phyloP scores from a whole-genome alignment of 352 stramenopile species.

The Phytophthora ramorum region DNA sequence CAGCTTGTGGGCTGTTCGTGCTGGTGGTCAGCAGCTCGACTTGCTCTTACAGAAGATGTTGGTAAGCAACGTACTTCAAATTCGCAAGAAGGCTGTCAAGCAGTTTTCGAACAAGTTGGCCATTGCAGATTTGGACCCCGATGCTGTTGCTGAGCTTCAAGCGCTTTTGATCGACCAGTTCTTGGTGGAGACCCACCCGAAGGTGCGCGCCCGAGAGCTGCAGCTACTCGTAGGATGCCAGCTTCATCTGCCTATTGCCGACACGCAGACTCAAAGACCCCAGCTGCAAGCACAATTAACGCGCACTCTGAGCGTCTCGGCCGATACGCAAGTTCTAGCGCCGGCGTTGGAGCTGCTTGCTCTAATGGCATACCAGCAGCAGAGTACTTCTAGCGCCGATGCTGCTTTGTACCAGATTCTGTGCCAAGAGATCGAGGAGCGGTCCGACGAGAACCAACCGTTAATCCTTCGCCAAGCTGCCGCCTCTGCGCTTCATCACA shows the following conservation, averaged over 20 bases:
- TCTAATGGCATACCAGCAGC: constrained; percentile 37
- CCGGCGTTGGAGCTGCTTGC: constrained; percentile 71
- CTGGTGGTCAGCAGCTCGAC: constrained; percentile 12
- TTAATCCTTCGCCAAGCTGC: constrained; percentile 66
- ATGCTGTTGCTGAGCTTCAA: constrained; percentile 38
- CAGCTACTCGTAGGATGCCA: constrained; percentile 57
- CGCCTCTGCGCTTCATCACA: constrained; percentile 58
- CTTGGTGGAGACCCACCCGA: constrained; percentile 71
- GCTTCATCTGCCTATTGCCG: constrained; percentile 19
- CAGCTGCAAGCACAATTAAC: constrained; percentile 34
- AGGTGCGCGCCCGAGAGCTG: constrained; percentile 60
- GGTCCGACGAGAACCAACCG: constrained; percentile 58
- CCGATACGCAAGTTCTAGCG: constrained; percentile 59
- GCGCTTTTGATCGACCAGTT: constrained; percentile 54
- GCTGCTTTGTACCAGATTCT: constrained; percentile 36
- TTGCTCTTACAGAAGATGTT: constrained; percentile 46
- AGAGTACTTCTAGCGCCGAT: constrained; percentile 13
- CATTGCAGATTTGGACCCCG: constrained; percentile 9
- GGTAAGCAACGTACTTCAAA: constrained; percentile 54
- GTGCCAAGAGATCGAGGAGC: constrained; percentile 53
- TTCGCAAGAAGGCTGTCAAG: constrained; percentile 69
- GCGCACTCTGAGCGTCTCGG: constrained; percentile 44
- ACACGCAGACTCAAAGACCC: constrained; percentile 12
- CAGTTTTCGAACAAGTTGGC: constrained; percentile 47
- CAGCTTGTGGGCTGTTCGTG: constrained; percentile 27